Evolutionary conservation across 2,329 filamentous ascomycete genomes (phyloP).

Genomic region (Conoideocrella luteorostrata): DNA sequence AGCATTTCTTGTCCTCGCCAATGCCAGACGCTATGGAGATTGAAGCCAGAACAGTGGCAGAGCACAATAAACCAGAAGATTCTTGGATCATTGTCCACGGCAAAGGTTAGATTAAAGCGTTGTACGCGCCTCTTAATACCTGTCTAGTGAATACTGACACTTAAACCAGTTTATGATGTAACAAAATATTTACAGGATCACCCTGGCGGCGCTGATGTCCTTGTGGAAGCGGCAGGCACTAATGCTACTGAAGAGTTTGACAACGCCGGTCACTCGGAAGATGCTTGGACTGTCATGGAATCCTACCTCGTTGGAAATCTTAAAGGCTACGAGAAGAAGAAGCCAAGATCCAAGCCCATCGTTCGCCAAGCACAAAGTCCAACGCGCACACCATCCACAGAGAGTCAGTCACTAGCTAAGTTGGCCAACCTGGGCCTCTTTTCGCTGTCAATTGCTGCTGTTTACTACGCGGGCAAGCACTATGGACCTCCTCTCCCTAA

Average conservation of each 20-base stretch:
- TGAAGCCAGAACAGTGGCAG: too few relatives aligned
- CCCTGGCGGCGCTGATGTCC: slow-evolving; percentile 69
- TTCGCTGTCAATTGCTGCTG: neutral
- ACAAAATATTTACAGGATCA: slow-evolving; percentile 53
- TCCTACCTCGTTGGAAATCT: slow-evolving; percentile 31
- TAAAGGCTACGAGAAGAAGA: slow-evolving; percentile 20
- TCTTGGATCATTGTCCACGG: too few relatives aligned
- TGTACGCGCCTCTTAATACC: too few relatives aligned
- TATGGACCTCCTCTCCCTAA: too few relatives aligned
- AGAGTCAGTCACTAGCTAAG: neutral
- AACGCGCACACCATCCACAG: too few relatives aligned
- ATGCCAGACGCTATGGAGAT: too few relatives aligned
- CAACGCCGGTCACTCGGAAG: slow-evolving; percentile 75
- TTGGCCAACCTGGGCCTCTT: neutral
- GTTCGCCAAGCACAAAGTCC: neutral
- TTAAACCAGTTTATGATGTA: slow-evolving; percentile 45
- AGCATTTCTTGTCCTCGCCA: too few relatives aligned
- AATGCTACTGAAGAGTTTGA: slow-evolving; percentile 77
- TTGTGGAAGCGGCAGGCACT: slow-evolving; percentile 70
- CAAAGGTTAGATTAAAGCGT: too few relatives aligned
- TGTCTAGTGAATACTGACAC: too few relatives aligned
- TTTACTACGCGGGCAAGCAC: neutral
- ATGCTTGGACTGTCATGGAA: slow-evolving; percentile 37
- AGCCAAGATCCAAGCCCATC: slow-evolving; percentile 7
- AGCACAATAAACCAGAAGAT: too few relatives aligned